These are phyloP conservation scores for Golubevia pallescens DNA, from an alignment of 1,284 basidiomycete species.

Conservation along the genomic window DNA sequence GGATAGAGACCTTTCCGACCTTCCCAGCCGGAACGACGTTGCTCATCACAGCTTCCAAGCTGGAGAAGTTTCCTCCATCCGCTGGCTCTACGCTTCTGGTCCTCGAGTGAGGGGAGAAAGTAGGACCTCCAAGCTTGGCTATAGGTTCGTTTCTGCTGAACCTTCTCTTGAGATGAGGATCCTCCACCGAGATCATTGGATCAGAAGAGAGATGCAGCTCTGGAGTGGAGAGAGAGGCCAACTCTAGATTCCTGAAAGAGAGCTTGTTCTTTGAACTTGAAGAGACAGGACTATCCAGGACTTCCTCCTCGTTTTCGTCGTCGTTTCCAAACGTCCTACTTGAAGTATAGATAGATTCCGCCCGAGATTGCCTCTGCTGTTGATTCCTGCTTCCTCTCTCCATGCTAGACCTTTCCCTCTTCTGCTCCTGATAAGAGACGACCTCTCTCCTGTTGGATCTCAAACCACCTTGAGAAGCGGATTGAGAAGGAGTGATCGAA, in stretches of 20 bases:
- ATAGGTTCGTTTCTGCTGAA: constrained; percentile 2
- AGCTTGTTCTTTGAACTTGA: too few relatives aligned
- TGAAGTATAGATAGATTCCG: too few relatives aligned
- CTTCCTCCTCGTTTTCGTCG: too few relatives aligned
- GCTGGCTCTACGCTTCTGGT: constrained; percentile 12
- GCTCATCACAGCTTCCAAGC: constrained; percentile 20
- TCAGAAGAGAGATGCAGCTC: constrained; percentile 48
- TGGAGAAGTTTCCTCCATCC: constrained; percentile 17
- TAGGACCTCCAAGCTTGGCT: constrained; percentile 9
- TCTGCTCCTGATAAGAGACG: neutral
- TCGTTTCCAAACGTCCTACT: too few relatives aligned
- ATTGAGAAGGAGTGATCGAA: constrained; percentile 4
- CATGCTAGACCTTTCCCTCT: neutral
- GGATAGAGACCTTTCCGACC: constrained; percentile 4
- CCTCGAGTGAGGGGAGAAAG: constrained; percentile 1
- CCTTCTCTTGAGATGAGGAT: constrained; percentile 19
- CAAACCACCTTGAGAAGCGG: neutral
- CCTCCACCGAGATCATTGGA: constrained; percentile 32
- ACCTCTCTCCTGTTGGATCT: neutral
- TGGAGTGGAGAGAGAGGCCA: constrained; percentile 38
- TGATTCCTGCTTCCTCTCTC: too few relatives aligned
- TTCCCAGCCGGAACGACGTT: neutral
- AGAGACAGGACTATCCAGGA: too few relatives aligned
- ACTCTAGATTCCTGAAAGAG: constrained; percentile 20
- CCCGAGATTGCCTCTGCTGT: too few relatives aligned